Evolutionary conservation across 305 asterid species (phyloP), one percentile per base, ranked within the genome.

Genomic region (Solanum hybrid): DNA sequence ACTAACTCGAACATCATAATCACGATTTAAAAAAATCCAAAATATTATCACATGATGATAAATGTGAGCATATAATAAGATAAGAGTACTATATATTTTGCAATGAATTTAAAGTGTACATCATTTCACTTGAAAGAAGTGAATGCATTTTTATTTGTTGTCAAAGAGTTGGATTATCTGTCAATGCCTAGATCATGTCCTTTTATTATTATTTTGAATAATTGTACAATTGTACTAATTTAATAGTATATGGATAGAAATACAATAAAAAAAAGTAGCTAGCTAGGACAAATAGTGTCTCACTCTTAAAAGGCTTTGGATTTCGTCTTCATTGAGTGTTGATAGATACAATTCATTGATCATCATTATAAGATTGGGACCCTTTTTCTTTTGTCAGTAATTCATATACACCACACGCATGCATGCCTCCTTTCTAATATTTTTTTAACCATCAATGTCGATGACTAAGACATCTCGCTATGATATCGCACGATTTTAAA

Each of bases 321-420:
- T 82, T 81, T 81, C 87, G 69, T 81, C 17, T 34, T 42, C 38
- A 27, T 82, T 27, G 72, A 42, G 26, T 42, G 37, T 42, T 82
- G 72, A 82, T 82, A 27, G 72, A 82, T 82, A 82, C 72, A 42
- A 8, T 17, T 82, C 87, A 46, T 42, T 82, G 66, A 37, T 71
- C 4, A 71, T 71, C 60, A 87, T 71, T 36, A 12, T 26, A 5
- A 12, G 66, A 37, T 29, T 86, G 89, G 89, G 89, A 71, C 89
- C 89, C 64, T n/a, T 75, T 34, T 34, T 71, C 40, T 24, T 17
- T 16, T 27, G 17, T 56, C 88, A 85, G 2, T 32, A 17, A 37
- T 66, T 87, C 80, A 87, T 87, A n/a, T 66, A 35, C 80, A 36
- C 88, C 88, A 86, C 80, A n/a, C 88, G 89, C 89, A 87, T 66